Evolutionary conservation across 164 flowering plant species (phyloP), one percentile per base, ranked within the genome.

Genomic region (Stephania yunnanensis): DNA sequence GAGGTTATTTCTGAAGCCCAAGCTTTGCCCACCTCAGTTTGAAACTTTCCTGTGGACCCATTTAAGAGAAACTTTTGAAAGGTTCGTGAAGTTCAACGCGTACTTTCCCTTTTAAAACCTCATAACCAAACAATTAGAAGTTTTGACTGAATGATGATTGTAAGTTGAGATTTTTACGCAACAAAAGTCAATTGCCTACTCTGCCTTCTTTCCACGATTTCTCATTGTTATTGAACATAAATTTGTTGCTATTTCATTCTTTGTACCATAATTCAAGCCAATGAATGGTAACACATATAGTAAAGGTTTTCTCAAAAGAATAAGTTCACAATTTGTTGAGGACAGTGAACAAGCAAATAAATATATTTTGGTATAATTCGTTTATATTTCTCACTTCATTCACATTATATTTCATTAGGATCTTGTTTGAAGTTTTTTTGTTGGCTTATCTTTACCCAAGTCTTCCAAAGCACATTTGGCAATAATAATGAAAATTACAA

Each of bases 11-110:
- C 95, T 0, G 76, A 74, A 1, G 97, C 98, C 97, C 95, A 94
- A 69, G 93, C 89, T 85, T 89, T 90, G 17, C 97, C 98, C 71
- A 92, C 10, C 9, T 92, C 94, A 29, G 98, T 94, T 82, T 94
- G 97, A 74, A 94, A 91, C 81, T 94, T 94, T 68, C 97, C 98
- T 93, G 84, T 75, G 79, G 9, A n/a, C 20, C 20, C 20, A 61
- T 2, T 17, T n/a, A 58, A 58, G 19, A 6, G 64, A 50, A 15
- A 10, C 1, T 19, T 36, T 36, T 36, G 42, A 36, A 36, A 36
- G 42, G 42, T 36, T 36, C 42, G 4, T 36, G 42, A 36, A 36
- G 42, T 36, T 36, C 42, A 36, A 36, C 42, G 1, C 42, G 42
- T 36, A 36, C 42, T 36, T 36, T 36, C 42, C 42, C 42, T 36